Evolutionary conservation across 176 grass and related monocot species (phyloP).

Genomic region (Eragrostis nindensis): DNA sequence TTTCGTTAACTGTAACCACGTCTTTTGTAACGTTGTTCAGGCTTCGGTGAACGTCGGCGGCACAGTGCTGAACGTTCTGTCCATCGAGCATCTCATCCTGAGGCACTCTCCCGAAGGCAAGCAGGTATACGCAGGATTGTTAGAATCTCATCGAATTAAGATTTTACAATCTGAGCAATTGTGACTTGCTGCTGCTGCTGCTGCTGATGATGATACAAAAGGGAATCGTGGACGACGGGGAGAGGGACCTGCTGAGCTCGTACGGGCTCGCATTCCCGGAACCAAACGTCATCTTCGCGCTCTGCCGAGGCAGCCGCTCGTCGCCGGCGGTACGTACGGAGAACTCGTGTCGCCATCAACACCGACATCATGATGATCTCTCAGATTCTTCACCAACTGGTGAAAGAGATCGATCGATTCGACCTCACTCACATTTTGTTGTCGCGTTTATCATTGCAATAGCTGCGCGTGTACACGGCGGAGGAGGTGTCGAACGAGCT

Average conservation of each 20-base stretch:
- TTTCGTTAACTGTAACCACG: neutral
- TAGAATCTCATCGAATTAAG: neutral
- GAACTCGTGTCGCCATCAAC: neutral
- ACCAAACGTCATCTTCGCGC: conserved; percentile 91
- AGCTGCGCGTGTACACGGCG: conserved; percentile 82
- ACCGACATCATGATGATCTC: neutral
- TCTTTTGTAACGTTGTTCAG: conserved; percentile 5
- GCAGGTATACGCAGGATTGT: conserved; percentile 41
- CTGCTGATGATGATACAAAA: conserved; percentile 38
- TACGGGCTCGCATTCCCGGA: conserved; percentile 89
- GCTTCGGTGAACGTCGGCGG: conserved; percentile 83
- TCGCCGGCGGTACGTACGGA: conserved; percentile 80
- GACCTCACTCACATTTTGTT: no score
- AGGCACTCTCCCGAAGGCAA: conserved; percentile 65
- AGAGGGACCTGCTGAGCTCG: conserved; percentile 47
- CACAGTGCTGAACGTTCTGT: conserved; percentile 60
- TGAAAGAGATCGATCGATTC: no score
- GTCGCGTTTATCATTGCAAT: no score
- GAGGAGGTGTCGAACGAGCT: conserved; percentile 84
- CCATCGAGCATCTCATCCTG: conserved; percentile 90
- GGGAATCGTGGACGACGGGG: conserved; percentile 60
- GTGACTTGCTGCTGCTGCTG: neutral
- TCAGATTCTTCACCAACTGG: neutral
- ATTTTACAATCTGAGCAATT: conserved; percentile 2
- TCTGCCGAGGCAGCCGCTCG: conserved; percentile 89